Base-by-base conservation (phyloP, 306 rosid species). In the Citrullus colocynthis region DNA sequence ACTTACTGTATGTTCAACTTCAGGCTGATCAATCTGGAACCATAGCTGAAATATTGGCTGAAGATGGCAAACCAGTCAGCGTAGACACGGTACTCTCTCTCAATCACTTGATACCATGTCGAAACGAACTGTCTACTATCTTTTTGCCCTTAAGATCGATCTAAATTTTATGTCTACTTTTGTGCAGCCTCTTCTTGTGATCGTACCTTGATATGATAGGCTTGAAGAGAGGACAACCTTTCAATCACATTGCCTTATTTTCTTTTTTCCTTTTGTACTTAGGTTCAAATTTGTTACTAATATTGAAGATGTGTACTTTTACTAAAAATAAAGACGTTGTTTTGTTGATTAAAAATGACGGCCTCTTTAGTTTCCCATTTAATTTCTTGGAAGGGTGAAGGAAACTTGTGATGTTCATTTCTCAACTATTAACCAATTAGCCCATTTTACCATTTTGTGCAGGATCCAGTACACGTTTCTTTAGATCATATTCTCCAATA, bases 1-100 rank as follows among this genome's bases (percentile, higher is more conserved):
- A 14, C 17, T 74, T 56, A 2, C 36, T 56, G 11, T 56, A 9
- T 59, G 18, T 18, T 49, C 2, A 6, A 55, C 5, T 55, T 30
- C 85, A 94, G 98, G 97, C 98, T 82, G 97, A 92, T 85, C 90
- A 85, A 64, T 85, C 97, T 60, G 98, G 98, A 83, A 94, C 97
- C 24, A 2, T 94, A 76, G 10, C 82, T 54, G 95, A 94, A 86
- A 55, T 90, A 56, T 6, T 90, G 37, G 79, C 18, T 2, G 98
- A 92, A 58, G 98, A 94, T 39, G 82, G 82, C 17, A 91, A 92
- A 82, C 85, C 96, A 81, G 98, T 94, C 77, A 94, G 98, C 54
- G 30, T 92, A 44, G 98, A 88, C 83, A 79, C 9, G 95, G 97
- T 94, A 88, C 64, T 34, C 36, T 44, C 48, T 34, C 82, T 59